Percentiles rank a stretch among this genome's conserved stretches.
phyloP scores from a whole-genome alignment of 352 stramenopile genomes.

The Phytophthora rubi region DNA sequence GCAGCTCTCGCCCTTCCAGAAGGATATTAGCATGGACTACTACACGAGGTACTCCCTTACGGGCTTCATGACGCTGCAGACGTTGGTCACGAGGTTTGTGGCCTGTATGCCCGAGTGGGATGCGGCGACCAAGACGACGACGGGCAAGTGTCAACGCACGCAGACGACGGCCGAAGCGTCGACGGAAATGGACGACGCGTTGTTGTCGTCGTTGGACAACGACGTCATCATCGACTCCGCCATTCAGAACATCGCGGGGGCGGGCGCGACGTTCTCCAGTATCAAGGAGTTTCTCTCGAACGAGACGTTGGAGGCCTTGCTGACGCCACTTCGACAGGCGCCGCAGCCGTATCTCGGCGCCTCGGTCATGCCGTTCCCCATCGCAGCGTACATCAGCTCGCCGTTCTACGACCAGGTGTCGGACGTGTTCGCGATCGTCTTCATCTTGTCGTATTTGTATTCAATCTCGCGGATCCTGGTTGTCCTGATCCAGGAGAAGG shows the following conservation, averaged over 20 bases:
- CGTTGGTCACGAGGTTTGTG: conserved; percentile 27
- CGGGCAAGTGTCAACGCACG: conserved; percentile 22
- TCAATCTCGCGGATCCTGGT: conserved; percentile 87
- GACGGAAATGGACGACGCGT: conserved; percentile 33
- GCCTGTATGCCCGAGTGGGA: conserved; percentile 36
- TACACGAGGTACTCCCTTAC: conserved; percentile 30
- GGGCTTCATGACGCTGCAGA: conserved; percentile 40
- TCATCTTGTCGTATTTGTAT: conserved; percentile 93
- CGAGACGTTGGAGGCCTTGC: conserved; percentile 42
- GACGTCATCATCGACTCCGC: conserved; percentile 50
- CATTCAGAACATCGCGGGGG: conserved; percentile 27
- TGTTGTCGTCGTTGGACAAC: conserved; percentile 49
- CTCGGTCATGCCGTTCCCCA: conserved; percentile 60
- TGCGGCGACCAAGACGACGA: conserved; percentile 23
- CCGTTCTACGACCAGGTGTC: conserved; percentile 78
- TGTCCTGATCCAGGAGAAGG: conserved; percentile 93
- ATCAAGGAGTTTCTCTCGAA: conserved; percentile 34
- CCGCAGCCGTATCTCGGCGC: conserved; percentile 63
- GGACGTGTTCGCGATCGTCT: conserved; percentile 87
- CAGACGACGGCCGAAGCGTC: conserved; percentile 34
- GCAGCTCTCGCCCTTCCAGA: conserved; percentile 31
- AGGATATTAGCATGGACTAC: conserved; percentile 23
- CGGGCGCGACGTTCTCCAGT: conserved; percentile 28
- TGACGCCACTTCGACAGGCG: conserved; percentile 59
- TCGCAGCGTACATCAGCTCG: conserved; percentile 58